Base-by-base conservation (phyloP, 345 rosid genomes). In the Eucalyptus tenuipes region DNA sequence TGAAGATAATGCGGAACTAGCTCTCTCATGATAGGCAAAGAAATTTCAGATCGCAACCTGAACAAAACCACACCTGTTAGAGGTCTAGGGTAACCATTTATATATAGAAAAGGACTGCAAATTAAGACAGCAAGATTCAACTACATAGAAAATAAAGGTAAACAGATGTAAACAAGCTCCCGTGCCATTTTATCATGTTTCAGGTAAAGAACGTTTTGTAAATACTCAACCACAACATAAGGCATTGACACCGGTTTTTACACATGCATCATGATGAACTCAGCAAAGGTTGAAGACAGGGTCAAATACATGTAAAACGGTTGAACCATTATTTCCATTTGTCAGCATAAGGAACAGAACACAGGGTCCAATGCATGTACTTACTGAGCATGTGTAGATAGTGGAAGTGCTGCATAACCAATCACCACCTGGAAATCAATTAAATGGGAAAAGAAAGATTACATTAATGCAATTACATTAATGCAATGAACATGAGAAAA, bases 1-100 rank as follows among this genome's bases (percentile, higher is more conserved):
- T 95, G 99, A 88, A 98, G 99, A 93, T 98, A 98, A 92, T 98
- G 98, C 27, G 99, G 99, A 93, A 95, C 94, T 92, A 98, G 93
- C 91, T 98, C 99, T 95, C 94, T 98, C 95, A 95, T 94, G 80
- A 98, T 95, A 68, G 99, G 99, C 91, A 98, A 93, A 90, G 98
- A 94, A 92, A 98, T 95, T 93, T 98, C 99, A 91, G 99, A 93
- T 89, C 97, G 95, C 91, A 93, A 92, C 97, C 99, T 98, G 95
- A 81, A 87, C 50, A 90, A 24, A 88, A 86, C 45, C 48, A 81
- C 50, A 37, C 80, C 33, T n/a, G 44, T 86, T 37, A 89, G 49
- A 20, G 48, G 48, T 71, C 80, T 71, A 5, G 82, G 13, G 86
- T 53, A 71, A 75, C 22, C 42, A 88, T 37, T 47, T 44, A 64